These are phyloP conservation scores for Exophiala bonariae DNA, from an alignment of 2,329 filamentous ascomycete genomes.

Conservation along the genomic window DNA sequence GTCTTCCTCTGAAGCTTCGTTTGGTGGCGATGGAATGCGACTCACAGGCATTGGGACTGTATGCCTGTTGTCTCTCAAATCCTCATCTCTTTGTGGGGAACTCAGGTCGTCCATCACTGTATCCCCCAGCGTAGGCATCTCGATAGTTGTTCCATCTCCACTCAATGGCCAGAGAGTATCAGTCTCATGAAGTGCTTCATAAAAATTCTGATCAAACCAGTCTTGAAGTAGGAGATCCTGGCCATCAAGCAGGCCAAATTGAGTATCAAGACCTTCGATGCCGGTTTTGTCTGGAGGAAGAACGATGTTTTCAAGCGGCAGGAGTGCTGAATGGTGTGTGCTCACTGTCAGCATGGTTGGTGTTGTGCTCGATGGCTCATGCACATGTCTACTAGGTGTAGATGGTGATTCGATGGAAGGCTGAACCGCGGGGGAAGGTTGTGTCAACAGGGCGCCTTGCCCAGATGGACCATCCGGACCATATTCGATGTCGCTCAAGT, in stretches of 20 bases:
- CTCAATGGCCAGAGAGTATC: not conserved
- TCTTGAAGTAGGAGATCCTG: not conserved
- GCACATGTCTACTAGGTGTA: not conserved
- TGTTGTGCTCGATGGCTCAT: no score
- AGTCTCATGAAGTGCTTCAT: not conserved
- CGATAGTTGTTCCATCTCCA: not conserved
- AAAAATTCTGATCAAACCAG: not conserved
- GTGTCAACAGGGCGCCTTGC: not conserved
- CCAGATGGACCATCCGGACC: not conserved
- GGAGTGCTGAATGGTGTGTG: not conserved
- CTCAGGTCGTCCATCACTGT: not conserved
- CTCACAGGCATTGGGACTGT: not conserved
- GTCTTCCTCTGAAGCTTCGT: slow-evolving; percentile 1
- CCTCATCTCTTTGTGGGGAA: not conserved
- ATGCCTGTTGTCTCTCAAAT: not conserved
- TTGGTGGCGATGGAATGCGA: not conserved
- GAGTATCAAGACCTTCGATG: not conserved
- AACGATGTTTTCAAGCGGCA: not conserved
- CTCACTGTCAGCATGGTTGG: not conserved
- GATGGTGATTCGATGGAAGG: not conserved
- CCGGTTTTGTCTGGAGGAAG: not conserved
- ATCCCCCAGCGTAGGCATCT: not conserved
- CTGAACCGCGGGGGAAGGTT: not conserved
- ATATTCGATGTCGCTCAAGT: not conserved
- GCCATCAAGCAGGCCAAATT: not conserved